Base-by-base conservation (phyloP, 805 yeast species). In the Suhomyces sp. region DNA sequence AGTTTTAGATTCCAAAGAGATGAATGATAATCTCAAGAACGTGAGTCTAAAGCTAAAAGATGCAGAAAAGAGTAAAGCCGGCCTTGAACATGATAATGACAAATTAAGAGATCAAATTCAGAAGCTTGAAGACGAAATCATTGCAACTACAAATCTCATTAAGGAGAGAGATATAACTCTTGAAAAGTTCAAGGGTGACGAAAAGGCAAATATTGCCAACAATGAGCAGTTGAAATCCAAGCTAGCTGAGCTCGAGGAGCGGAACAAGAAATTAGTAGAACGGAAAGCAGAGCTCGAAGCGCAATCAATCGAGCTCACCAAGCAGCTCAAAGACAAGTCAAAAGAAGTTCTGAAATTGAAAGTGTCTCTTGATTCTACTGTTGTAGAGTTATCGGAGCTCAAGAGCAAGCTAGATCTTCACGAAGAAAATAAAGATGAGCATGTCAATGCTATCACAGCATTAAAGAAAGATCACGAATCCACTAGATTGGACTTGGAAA, bases 1-100 rank as follows among this genome's bases (percentile, higher is more conserved):
- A 51, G 79, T 83, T 4, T 69, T 80, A 40, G 85, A 83, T 61
- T 75, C 83, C 3, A 81, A 81, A 52, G 81, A 78, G 50, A 72
- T 84, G 53, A 79, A 80, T 51, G 83, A 81, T 21, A 81, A 86
- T 52, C 69, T 89, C 21, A 77, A 77, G 44, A 60, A 69, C 1
- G 67, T 86, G 39, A 85, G 82, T 50, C 60, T 56, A 21, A 73
- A 75, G 50, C 57, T 75, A 44, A 69, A 75, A 45, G 76, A 70
- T 20, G 60, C 71, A 1, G 76, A 73, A 54, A 65, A 62, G 27
- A 52, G 57, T 4, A 71, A 69, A 50, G 53, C 55, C 6, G 57
- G 61, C 5, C 62, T 73, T 39, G 72, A 71, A 43, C 43, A 50
- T 6, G 77, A 73, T 51, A 73, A 75, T 46, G 51, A 63, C 0